Conservation (phyloP, 495 filamentous ascomycete genomes). For the Glonium stellatum region DNA sequence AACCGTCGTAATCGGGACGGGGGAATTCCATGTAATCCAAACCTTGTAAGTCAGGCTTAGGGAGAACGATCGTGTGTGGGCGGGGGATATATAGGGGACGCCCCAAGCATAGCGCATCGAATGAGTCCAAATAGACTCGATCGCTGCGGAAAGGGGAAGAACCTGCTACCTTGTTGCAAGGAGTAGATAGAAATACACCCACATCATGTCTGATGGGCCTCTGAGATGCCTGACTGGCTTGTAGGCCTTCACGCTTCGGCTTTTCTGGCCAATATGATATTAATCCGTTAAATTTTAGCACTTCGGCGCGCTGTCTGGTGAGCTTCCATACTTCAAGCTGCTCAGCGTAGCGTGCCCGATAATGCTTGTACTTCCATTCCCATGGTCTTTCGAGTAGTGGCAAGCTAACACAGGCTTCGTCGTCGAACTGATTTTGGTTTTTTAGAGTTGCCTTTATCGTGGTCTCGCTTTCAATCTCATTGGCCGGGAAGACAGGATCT, state of each 20-base stretch:
- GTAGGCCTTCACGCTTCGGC: neutral
- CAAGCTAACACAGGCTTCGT: conserved; percentile 60
- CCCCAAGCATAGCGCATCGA: too few species aligned
- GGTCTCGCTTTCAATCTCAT: conserved; percentile 7
- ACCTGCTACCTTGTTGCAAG: too few species aligned
- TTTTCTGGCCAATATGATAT: conserved; percentile 26
- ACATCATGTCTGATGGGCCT: neutral
- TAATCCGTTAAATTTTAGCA: conserved; percentile 73
- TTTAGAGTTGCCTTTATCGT: conserved; percentile 58
- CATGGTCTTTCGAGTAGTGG: conserved; percentile 63
- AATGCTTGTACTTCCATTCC: conserved; percentile 55
- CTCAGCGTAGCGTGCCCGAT: conserved; percentile 74
- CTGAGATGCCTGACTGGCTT: neutral
- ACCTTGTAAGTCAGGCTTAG: too few species aligned
- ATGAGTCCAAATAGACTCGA: too few species aligned
- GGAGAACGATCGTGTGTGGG: too few species aligned
- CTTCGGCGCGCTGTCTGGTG: conserved; percentile 65
- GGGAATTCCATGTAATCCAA: too few species aligned
- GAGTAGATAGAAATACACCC: too few species aligned
- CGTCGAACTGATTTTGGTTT: conserved; percentile 71
- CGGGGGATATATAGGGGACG: too few species aligned
- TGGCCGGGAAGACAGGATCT: conserved; percentile 20
- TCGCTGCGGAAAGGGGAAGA: too few species aligned
- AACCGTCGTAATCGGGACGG: too few species aligned
- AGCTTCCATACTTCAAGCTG: conserved; percentile 78